Evolutionary conservation across 768 basidiomycete genomes (phyloP).

Genomic region (Pilatotrama ljubarskyi): DNA sequence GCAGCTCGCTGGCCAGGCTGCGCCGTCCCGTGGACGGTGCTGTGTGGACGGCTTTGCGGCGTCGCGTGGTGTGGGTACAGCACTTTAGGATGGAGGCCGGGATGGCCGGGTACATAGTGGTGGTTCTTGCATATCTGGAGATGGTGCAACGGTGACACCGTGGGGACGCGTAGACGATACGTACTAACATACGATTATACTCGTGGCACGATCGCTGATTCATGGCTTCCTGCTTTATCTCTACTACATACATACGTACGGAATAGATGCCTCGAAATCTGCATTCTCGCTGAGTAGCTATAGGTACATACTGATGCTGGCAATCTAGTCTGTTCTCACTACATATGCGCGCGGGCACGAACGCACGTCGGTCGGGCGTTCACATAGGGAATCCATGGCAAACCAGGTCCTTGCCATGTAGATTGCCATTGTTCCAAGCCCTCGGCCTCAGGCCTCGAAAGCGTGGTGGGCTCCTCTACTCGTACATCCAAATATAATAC

Average conservation of each 20-base stretch:
- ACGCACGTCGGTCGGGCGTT: too few species aligned
- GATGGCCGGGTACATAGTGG: conserved; percentile 5
- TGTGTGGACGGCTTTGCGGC: background rate
- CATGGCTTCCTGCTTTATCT: background rate
- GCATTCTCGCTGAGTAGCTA: background rate
- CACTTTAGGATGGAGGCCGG: background rate
- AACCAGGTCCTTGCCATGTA: too few species aligned
- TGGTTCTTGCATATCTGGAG: background rate
- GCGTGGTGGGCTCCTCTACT: too few species aligned
- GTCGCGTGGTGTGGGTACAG: background rate
- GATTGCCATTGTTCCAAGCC: too few species aligned
- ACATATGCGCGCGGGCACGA: too few species aligned
- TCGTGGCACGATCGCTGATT: background rate
- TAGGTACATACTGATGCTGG: background rate
- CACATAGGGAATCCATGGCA: too few species aligned
- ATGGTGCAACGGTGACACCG: background rate
- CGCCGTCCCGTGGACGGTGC: background rate
- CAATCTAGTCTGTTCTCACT: background rate
- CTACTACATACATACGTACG: background rate
- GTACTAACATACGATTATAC: background rate
- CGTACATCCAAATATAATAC: too few species aligned
- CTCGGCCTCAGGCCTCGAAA: too few species aligned
- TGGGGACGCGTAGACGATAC: background rate
- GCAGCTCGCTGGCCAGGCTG: background rate
- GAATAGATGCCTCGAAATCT: background rate